A percentile compares a stretch with the other conserved stretches of the same genome.
Evolutionary conservation across 2,329 filamentous ascomycete genomes (phyloP).

Genomic region (Cladosporium cucumerinum): DNA sequence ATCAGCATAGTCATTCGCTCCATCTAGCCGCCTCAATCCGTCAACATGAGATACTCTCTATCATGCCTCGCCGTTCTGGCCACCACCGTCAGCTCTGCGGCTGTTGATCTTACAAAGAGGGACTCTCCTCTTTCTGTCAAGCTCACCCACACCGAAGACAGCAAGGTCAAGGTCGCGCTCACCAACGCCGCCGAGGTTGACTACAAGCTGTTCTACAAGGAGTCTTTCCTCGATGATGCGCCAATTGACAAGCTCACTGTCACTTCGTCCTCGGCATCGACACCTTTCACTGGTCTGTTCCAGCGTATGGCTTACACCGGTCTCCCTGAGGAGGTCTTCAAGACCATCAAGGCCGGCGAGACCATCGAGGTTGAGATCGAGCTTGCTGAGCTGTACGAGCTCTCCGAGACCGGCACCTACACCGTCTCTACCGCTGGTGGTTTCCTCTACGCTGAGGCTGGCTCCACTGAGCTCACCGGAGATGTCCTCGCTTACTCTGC

Average conservation of each 20-base stretch:
- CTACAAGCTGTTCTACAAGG: constrained; percentile 30
- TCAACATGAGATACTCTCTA: constrained; percentile 15
- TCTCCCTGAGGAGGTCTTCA: constrained; percentile 51
- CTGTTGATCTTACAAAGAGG: constrained; percentile 25
- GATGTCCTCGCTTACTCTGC: constrained; percentile 53
- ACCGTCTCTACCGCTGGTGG: constrained; percentile 55
- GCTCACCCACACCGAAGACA: constrained; percentile 24
- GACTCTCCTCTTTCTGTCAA: constrained; percentile 26
- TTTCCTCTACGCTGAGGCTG: constrained; percentile 53
- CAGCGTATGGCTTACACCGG: constrained; percentile 47
- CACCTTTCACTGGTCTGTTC: constrained; percentile 52
- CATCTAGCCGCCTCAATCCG: not conserved
- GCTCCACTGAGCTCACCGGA: constrained; percentile 53
- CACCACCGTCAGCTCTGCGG: constrained; percentile 20
- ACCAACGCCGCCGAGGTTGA: constrained; percentile 26
- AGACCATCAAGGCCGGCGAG: constrained; percentile 46
- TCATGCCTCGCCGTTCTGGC: constrained; percentile 18
- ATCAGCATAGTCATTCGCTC: not conserved
- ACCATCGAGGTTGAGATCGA: constrained; percentile 55
- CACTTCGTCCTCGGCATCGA: constrained; percentile 19
- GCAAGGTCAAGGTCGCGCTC: constrained; percentile 26
- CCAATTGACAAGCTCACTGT: constrained; percentile 28
- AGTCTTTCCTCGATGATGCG: constrained; percentile 28
- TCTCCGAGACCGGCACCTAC: constrained; percentile 35
- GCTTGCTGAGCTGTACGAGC: constrained; percentile 51